Evolutionary conservation across 495 filamentous ascomycete genomes (phyloP).

Genomic region (Hyaloscypha hepaticicola): DNA sequence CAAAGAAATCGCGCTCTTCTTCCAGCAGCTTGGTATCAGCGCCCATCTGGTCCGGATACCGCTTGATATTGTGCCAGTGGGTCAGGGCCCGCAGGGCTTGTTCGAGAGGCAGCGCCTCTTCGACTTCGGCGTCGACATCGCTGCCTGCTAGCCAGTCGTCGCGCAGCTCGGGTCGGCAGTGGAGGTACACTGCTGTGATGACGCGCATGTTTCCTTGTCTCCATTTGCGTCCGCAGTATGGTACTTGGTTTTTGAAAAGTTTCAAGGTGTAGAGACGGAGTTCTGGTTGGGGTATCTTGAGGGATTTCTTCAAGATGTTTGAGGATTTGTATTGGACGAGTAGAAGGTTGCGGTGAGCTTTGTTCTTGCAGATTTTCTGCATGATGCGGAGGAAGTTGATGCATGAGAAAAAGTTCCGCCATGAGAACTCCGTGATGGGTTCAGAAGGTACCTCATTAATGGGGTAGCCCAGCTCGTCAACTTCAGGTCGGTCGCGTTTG

Average conservation of each 20-base stretch:
- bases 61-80: constrained; percentile 86
- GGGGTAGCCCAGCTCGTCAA: constrained; percentile 86
- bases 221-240: constrained; percentile 98
- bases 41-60: constrained; percentile 80
- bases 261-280: constrained; percentile 94
- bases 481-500: constrained; percentile 61
- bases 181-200: constrained; percentile 93
- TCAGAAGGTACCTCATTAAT: constrained; percentile 61
- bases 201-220: constrained; percentile 97
- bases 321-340: constrained; percentile 93
- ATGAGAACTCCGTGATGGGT: constrained; percentile 86
- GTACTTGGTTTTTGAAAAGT: constrained; percentile 96
- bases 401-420: constrained; percentile 88
- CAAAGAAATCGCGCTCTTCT: constrained; percentile 88
- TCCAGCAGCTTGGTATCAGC: constrained; percentile 63
- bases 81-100: constrained; percentile 83
- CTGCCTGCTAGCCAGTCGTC: constrained; percentile 94
- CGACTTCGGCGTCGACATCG: constrained; percentile 88
- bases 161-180: constrained; percentile 86
- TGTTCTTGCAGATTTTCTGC: constrained; percentile 94
- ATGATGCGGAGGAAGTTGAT: constrained; percentile 94
- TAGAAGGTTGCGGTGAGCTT: constrained; percentile 88
- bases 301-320: constrained; percentile 80
- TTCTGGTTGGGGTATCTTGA: constrained; percentile 85
- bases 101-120: constrained; percentile 86